These are phyloP conservation scores for Exophiala mesophila DNA, from an alignment of 2,329 filamentous ascomycete species.

Conservation along the genomic window DNA sequence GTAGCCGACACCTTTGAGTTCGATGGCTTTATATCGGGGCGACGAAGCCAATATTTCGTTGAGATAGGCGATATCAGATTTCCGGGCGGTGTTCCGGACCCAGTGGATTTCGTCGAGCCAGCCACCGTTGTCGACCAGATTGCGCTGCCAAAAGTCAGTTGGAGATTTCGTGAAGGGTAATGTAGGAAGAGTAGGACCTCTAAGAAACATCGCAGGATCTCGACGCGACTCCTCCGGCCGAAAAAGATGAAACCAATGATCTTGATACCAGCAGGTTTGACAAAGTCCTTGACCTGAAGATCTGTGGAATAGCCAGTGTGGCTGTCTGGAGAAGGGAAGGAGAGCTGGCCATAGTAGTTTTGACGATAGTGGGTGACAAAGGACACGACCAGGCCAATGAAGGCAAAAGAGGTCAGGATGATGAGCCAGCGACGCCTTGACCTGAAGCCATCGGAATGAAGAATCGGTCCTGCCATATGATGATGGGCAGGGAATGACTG, in stretches of 20 bases:
- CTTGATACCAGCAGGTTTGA: constrained; percentile 15
- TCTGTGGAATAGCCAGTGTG: constrained; percentile 2
- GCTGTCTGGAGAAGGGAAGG: constrained; percentile 6
- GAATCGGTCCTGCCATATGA: constrained; percentile 3
- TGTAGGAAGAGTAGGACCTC: too few relatives aligned
- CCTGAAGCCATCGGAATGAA: constrained; percentile 1
- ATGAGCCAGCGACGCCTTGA: constrained; percentile 1
- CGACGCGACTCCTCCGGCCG: constrained; percentile 41
- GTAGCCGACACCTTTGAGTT: constrained; percentile 34
- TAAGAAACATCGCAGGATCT: constrained; percentile 46
- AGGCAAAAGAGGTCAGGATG: neutral
- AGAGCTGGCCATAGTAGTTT: constrained; percentile 7
- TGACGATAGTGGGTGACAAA: constrained; percentile 1
- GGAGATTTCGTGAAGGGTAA: too few relatives aligned
- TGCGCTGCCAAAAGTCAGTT: constrained; percentile 32
- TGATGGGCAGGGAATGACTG: too few relatives aligned
- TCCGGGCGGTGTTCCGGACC: constrained; percentile 39
- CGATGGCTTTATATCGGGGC: constrained; percentile 36
- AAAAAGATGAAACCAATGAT: constrained; percentile 47
- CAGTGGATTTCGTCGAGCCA: constrained; percentile 45
- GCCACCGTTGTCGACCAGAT: constrained; percentile 43
- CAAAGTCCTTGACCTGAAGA: constrained; percentile 5
- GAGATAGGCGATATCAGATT: constrained; percentile 38
- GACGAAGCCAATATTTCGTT: constrained; percentile 36
- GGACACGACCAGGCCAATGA: constrained; percentile 1